Conservation (phyloP, 202 grass and related monocot genomes). For the Panicum virgatum region DNA sequence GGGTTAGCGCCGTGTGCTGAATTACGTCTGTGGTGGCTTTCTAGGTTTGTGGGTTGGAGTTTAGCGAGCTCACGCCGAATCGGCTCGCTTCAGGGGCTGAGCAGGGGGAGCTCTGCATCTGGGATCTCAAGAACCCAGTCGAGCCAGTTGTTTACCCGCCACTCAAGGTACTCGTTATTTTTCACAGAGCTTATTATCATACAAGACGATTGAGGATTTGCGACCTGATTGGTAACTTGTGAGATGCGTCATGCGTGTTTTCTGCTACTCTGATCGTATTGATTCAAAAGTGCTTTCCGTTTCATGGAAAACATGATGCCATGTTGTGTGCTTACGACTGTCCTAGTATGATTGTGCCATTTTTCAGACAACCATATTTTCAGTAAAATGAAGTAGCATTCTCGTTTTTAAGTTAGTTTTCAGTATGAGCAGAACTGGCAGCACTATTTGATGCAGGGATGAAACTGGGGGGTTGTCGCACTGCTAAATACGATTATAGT, state of each 20-base stretch:
- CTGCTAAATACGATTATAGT: not conserved
- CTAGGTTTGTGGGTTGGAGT: constrained; percentile 93
- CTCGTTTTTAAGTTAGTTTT: not conserved
- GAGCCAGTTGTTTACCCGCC: constrained; percentile 71
- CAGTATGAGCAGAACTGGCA: constrained; percentile 9
- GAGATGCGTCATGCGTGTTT: constrained; percentile 6
- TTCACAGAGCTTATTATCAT: not conserved
- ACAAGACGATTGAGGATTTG: not conserved
- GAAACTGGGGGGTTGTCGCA: not conserved
- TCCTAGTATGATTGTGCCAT: not conserved
- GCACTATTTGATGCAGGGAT: not conserved
- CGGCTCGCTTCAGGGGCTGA: constrained; percentile 90
- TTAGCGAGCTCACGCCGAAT: constrained; percentile 71
- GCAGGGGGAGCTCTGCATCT: constrained; percentile 88
- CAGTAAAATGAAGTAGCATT: constrained; percentile 13
- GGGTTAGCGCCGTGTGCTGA: constrained; percentile 13
- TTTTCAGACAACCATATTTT: not conserved
- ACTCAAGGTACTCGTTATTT: constrained; percentile 64
- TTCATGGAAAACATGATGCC: not conserved
- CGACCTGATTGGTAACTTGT: constrained; percentile 9
- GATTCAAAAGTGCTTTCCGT: not conserved
- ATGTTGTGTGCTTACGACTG: not conserved
- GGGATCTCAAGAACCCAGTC: constrained; percentile 85
- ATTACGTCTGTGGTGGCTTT: constrained; percentile 30
- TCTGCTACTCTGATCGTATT: not conserved